A percentile compares a stretch with the other conserved stretches of the same genome.
Evolutionary conservation across 768 basidiomycete species (phyloP).

Genomic region (Termitomyces sp.): DNA sequence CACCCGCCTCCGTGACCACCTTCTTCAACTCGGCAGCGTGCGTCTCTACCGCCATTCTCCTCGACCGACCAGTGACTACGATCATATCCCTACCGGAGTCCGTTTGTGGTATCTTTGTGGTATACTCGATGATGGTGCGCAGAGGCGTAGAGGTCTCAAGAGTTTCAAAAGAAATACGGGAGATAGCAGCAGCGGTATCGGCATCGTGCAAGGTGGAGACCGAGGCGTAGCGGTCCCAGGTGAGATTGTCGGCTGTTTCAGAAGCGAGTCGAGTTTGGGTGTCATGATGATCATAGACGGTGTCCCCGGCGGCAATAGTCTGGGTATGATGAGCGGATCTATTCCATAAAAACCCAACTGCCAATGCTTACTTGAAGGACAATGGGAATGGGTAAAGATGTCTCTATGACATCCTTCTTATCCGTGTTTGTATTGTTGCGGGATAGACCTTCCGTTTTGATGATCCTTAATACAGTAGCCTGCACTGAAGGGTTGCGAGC

Average conservation of each 20-base stretch:
- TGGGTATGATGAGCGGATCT: conserved; percentile 12
- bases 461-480: conserved; percentile 71
- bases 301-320: conserved; percentile 55
- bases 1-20: conserved; percentile 35
- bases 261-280: conserved; percentile 69
- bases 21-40: conserved; percentile 53
- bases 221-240: conserved; percentile 65
- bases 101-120: conserved; percentile 21
- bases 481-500: conserved; percentile 48
- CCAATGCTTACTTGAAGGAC: conserved; percentile 26
- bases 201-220: conserved; percentile 20
- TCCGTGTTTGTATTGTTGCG: conserved; percentile 25
- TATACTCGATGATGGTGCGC: conserved; percentile 44
- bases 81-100: conserved; percentile 43
- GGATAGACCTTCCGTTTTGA: conserved; percentile 33
- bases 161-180: conserved; percentile 53
- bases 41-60: conserved; percentile 56
- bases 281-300: conserved; percentile 61
- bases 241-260: conserved; percentile 75
- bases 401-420: conserved; percentile 6
- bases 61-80: conserved; percentile 68
- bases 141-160: conserved; percentile 49
- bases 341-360: background rate
- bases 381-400: conserved; percentile 7
- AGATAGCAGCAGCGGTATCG: conserved; percentile 29